Evolutionary conservation across 768 basidiomycete genomes (phyloP), one percentile per base, ranked within the genome.

Genomic region (Tricholoma sp.): DNA sequence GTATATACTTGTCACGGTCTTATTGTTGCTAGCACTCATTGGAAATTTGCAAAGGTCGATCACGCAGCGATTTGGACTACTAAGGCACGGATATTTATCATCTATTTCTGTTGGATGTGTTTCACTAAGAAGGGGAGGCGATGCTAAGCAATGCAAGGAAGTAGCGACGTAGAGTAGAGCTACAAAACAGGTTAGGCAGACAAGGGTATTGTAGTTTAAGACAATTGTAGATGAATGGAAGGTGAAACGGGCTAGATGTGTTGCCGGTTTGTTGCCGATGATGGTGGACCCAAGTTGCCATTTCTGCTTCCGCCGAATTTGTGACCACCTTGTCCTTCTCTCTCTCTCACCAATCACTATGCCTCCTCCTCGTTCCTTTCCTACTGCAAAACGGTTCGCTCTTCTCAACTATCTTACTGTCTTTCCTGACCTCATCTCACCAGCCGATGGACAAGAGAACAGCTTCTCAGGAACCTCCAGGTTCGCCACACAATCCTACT

Each of bases 381-480:
- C 57, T 35, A 57, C 51, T 51, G 71, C 65, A 64, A 74, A 70
- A 69, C 76, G 77, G 77, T 78, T 62, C 60, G 58, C 61, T 56
- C 43, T 63, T 52, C 50, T 51, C 58, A 59, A 50, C 32, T 55
- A 55, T 52, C 51, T 56, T 47, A 34, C 59, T 57, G 65, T 59
- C 58, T 47, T 57, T 60, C 59, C 59, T 58, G 6, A 50, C 29
- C 8, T 18, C 14, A 7, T 14, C 5, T 51, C 39, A 59, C 59
- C 71, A 82, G 78, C 64, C 76, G 72, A 71, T 81, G 77, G 77
- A 72, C 76, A 55, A 73, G 76, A 58, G 77, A 80, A 61, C 74
- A 79, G 66, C 74, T 83, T 56, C 76, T 78, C 65, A 74, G 66
- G 60, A 74, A 74, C 64, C 74, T 81, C 59, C 66, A 80, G 77